Conservation (phyloP, 2,329 filamentous ascomycete genomes). For the Diaporthe australafricana region DNA sequence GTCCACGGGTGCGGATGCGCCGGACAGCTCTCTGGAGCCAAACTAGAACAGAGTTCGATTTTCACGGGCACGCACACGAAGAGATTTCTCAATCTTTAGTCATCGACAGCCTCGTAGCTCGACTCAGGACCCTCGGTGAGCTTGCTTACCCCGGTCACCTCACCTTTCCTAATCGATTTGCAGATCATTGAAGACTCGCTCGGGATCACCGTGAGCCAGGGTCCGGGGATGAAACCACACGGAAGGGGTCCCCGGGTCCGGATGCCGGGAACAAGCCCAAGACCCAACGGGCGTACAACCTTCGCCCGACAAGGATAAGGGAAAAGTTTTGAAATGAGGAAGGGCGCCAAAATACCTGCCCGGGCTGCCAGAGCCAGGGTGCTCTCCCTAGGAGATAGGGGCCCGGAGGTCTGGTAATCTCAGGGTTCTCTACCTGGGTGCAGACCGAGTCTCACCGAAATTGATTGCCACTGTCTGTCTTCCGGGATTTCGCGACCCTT, state of each 20-base stretch:
- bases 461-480: neutral
- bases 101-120: neutral
- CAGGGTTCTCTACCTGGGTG: neutral
- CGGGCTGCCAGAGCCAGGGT: neutral
- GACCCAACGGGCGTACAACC: slow-evolving; percentile 16
- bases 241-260: slow-evolving; percentile 15
- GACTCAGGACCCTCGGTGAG: slow-evolving; percentile 23
- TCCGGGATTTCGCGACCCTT: neutral
- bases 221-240: slow-evolving; percentile 14
- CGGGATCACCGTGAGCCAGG: slow-evolving; percentile 15
- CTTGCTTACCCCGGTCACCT: neutral
- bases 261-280: slow-evolving; percentile 9
- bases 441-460: slow-evolving; percentile 23
- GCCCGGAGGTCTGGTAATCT: neutral
- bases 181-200: slow-evolving; percentile 6
- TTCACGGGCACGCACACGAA: slow-evolving; percentile 3
- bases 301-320: slow-evolving; percentile 13
- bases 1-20: neutral
- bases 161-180: slow-evolving; percentile 3
- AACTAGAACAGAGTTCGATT: neutral
- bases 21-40: neutral
- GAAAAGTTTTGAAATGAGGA: slow-evolving; percentile 30
- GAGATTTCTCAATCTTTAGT: slow-evolving; percentile 17
- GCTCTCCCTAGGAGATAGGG: neutral
- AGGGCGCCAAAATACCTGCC: neutral